phyloP scores from a whole-genome alignment of 192 early-diverging fungal species.

The Haplosporangium gracile region DNA sequence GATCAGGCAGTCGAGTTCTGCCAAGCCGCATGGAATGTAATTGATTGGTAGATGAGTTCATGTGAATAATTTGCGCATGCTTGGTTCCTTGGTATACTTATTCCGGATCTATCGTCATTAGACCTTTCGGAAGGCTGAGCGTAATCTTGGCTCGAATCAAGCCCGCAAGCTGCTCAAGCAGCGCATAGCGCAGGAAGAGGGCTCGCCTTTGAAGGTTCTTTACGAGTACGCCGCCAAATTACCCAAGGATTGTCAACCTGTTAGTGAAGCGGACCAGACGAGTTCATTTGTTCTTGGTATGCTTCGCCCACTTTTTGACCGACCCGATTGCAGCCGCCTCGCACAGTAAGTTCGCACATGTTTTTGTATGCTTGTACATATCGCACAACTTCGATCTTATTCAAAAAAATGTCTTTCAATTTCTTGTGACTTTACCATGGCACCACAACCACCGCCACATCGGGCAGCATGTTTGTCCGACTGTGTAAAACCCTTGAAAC shows the following conservation, averaged over 20 bases:
- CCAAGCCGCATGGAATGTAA: no score
- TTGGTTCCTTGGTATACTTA: no score
- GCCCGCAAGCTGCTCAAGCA: no score
- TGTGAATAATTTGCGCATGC: no score
- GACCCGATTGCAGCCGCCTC: slow-evolving; percentile 21
- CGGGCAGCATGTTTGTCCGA: slow-evolving; percentile 16
- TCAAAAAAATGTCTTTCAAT: slow-evolving; percentile 1
- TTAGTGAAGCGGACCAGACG: slow-evolving; percentile 26
- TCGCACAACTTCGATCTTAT: not conserved
- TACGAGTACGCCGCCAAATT: slow-evolving; percentile 26
- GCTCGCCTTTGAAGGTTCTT: slow-evolving; percentile 27
- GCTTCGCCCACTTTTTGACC: slow-evolving; percentile 23
- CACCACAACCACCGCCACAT: slow-evolving; percentile 21
- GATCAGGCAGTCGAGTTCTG: no score
- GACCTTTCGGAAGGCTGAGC: no score
- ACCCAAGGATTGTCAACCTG: slow-evolving; percentile 17
- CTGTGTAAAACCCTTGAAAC: slow-evolving; percentile 12
- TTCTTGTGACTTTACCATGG: slow-evolving; percentile 14
- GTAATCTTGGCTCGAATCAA: no score
- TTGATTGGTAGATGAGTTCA: no score
- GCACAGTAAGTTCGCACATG: slow-evolving; percentile 15
- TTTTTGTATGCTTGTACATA: not conserved
- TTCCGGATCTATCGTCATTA: no score
- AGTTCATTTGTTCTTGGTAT: slow-evolving; percentile 26
- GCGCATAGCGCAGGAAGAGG: slow-evolving; percentile 22